Base-by-base conservation (phyloP, 1,139 yeast species). In the Sugiyamaella japonica region DNA sequence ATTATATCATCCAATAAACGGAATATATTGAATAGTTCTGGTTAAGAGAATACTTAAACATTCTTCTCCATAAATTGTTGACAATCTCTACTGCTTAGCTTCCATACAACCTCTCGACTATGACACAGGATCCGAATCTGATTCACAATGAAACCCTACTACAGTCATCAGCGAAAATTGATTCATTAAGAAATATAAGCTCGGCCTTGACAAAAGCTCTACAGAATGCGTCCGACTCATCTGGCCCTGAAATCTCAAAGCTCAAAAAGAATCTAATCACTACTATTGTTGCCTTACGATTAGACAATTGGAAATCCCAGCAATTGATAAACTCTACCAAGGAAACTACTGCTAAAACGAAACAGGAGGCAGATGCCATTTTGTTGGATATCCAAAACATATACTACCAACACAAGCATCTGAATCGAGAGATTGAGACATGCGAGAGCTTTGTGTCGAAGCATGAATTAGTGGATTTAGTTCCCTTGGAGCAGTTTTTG, bases 361-460 rank as follows among this genome's bases (percentile, higher is more conserved):
- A 65, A 48, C 59, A 58, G 31, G 63, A 62, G n/a, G 64, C 67
- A 1, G 73, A 71, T 53, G 53, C 55, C 10, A 56, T 64, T 25
- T 62, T 66, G 36, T 61, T 70, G 13, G 68, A 66, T 25, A 62
- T 69, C 20, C 73, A 70, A 54, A 70, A 71, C 51, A 62, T 70
- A 16, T 53, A 64, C 25, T 70, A 70, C 54, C 67, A 69, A 54
- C 73, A 70, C 47, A 61, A 65, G 50, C 69, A 70, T 53, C 59
- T 71, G 38, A 58, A 60, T 36, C 59, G 60, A 15, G 71, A 69
- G 48, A 69, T 71, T 16, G 68, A 63, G 17, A 52, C 58, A 36
- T 66, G 72, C 48, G 58, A 59, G 20, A 64, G 61, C 28, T 66
- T 66, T 51, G 63, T 62, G 41, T 64, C 70, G 13, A 54, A 56